Percentiles rank a stretch among this genome's conserved stretches.
phyloP scores from a whole-genome alignment of 768 basidiomycete genomes.

The Sporobolomyces phaffii region DNA sequence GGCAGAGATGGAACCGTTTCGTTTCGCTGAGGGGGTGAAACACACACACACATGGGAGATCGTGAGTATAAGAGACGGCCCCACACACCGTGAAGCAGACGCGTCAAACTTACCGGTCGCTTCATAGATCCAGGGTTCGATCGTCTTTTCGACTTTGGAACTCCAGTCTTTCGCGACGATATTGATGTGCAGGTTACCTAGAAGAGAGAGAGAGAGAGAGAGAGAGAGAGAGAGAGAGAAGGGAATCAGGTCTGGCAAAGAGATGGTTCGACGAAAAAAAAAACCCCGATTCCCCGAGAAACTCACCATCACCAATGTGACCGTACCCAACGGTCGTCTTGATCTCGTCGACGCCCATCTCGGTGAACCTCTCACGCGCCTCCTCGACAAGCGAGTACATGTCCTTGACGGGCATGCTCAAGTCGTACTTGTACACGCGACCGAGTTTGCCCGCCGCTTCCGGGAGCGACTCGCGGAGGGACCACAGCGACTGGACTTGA shows the following conservation, averaged over 20 bases:
- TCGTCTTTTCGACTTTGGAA: slow-evolving; percentile 71
- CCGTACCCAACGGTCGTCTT: slow-evolving; percentile 87
- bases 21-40: slow-evolving; percentile 42
- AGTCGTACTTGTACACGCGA: slow-evolving; percentile 82
- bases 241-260: too few relatives aligned
- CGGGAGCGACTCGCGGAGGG: slow-evolving; percentile 80
- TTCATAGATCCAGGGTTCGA: slow-evolving; percentile 94
- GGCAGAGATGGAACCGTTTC: slow-evolving; percentile 87
- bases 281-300: background rate
- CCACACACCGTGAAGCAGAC: too few relatives aligned
- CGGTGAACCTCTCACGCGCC: slow-evolving; percentile 63
- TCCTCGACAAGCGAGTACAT: slow-evolving; percentile 84
- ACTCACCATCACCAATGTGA: slow-evolving; percentile 88
- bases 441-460: slow-evolving; percentile 91
- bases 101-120: slow-evolving; percentile 53
- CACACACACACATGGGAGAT: too few relatives aligned
- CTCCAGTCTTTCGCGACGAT: slow-evolving; percentile 75
- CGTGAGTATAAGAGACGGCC: background rate
- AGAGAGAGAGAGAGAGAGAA: too few relatives aligned
- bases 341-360: slow-evolving; percentile 53
- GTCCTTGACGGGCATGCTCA: slow-evolving; percentile 75
- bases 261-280: too few relatives aligned
- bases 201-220: too few relatives aligned
- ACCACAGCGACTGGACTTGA: slow-evolving; percentile 86
- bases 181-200: slow-evolving; percentile 88